These are phyloP conservation scores for Cryphonectria radicalis DNA, from an alignment of 2,329 filamentous ascomycete species.

Conservation along the genomic window DNA sequence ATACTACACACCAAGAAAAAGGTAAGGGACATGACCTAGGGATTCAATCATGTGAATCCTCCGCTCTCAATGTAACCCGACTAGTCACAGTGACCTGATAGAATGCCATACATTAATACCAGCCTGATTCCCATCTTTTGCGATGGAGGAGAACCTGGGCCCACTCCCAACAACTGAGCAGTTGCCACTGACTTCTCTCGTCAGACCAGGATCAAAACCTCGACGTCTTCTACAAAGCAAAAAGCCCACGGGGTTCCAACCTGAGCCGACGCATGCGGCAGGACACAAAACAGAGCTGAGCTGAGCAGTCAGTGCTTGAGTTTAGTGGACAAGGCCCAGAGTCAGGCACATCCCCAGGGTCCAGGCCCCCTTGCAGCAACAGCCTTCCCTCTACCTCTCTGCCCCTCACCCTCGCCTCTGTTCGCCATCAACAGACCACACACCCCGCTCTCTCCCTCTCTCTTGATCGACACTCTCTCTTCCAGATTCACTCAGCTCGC, in stretches of 20 bases:
- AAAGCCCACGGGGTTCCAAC: not conserved
- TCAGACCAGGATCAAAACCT: not conserved
- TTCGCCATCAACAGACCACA: slow-evolving; percentile 10
- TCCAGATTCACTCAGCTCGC: slow-evolving; percentile 15
- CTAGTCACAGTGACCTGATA: slow-evolving; percentile 2
- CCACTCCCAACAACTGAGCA: not conserved
- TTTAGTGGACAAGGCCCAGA: not conserved
- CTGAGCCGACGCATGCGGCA: not conserved
- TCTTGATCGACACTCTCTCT: slow-evolving; percentile 19
- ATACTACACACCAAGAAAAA: not conserved
- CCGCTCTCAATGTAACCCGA: slow-evolving; percentile 20
- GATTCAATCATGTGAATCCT: not conserved
- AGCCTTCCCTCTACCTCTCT: not conserved
- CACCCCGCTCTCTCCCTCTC: slow-evolving; percentile 27
- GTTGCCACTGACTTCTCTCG: not conserved
- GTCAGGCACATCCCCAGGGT: slow-evolving; percentile 1
- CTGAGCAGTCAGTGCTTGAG: not conserved
- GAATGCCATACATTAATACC: slow-evolving; percentile 21
- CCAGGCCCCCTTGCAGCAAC: not conserved
- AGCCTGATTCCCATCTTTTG: not conserved
- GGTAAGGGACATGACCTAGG: slow-evolving; percentile 11
- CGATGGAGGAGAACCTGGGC: not conserved
- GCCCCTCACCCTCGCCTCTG: not conserved
- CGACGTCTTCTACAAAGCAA: not conserved
- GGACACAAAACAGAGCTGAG: not conserved